phyloP scores from a whole-genome alignment of 73 alveolate species.

The Chromera velia region DNA sequence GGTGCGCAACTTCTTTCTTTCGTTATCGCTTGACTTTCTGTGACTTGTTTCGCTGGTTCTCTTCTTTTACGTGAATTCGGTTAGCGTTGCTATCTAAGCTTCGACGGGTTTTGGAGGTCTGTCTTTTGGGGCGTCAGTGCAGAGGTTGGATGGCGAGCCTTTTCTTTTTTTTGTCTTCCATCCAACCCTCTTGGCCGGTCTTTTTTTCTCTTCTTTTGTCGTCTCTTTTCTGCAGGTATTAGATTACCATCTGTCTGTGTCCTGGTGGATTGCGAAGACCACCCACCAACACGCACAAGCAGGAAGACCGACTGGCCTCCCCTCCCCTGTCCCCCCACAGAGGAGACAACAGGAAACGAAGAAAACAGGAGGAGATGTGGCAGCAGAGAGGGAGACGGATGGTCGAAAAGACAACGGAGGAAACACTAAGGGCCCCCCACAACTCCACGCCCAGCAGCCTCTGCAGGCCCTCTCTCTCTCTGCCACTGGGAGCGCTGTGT shows the following conservation, averaged over 20 bases:
- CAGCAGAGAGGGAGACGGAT: background rate
- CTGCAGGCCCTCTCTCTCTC: background rate
- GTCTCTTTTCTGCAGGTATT: too few relatives aligned
- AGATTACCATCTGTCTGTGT: slow-evolving; percentile 24
- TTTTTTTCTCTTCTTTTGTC: too few relatives aligned
- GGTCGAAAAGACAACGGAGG: background rate
- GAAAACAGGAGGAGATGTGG: background rate
- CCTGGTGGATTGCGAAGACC: slow-evolving; percentile 36
- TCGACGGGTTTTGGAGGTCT: too few relatives aligned
- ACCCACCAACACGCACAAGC: background rate
- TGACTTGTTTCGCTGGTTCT: background rate
- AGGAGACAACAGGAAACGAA: background rate
- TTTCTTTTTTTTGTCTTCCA: too few relatives aligned
- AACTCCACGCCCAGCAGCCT: background rate
- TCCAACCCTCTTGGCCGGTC: too few relatives aligned
- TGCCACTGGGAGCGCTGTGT: slow-evolving; percentile 16
- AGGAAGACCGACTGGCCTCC: too few relatives aligned
- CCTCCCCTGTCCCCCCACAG: background rate
- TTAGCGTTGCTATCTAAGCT: too few relatives aligned
- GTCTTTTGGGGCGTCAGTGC: too few relatives aligned
- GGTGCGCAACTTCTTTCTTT: slow-evolving; percentile 1
- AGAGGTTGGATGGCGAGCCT: too few relatives aligned
- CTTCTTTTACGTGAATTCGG: too few relatives aligned
- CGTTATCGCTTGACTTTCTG: background rate
- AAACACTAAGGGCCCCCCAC: too few relatives aligned